Conservation (phyloP, 306 rosid species). For the Biancaea sappan region DNA sequence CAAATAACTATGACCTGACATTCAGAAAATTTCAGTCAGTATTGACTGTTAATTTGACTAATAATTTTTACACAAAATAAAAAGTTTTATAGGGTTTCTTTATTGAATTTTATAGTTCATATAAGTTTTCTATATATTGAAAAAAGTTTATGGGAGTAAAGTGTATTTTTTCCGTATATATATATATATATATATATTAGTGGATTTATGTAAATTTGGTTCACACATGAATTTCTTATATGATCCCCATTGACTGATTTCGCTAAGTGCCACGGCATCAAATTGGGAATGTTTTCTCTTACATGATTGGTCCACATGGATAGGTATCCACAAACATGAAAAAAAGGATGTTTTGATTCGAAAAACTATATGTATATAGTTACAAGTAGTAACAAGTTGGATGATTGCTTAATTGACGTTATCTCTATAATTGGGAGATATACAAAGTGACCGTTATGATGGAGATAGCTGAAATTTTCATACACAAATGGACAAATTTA, state of each 20-base stretch:
- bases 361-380: background rate
- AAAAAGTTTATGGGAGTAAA: too few relatives aligned
- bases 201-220: too few relatives aligned
- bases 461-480: background rate
- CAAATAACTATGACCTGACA: too few relatives aligned
- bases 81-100: too few relatives aligned
- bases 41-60: too few relatives aligned
- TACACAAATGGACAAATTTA: background rate
- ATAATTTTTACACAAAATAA: too few relatives aligned
- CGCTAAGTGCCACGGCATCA: constrained; percentile 17
- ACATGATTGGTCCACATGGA: background rate
- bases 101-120: too few relatives aligned
- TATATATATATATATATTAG: too few relatives aligned
- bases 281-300: constrained; percentile 25
- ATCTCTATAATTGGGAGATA: background rate
- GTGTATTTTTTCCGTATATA: too few relatives aligned
- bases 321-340: background rate
- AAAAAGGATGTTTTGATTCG: background rate
- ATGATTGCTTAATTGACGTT: background rate
- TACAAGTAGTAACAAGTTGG: background rate
- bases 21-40: too few relatives aligned
- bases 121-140: too few relatives aligned
- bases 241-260: background rate
- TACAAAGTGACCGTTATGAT: background rate
- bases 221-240: too few relatives aligned